Evolutionary conservation across 164 flowering plant species (phyloP), one percentile per base, ranked within the genome.

Genomic region (Aristolochia contorta): DNA sequence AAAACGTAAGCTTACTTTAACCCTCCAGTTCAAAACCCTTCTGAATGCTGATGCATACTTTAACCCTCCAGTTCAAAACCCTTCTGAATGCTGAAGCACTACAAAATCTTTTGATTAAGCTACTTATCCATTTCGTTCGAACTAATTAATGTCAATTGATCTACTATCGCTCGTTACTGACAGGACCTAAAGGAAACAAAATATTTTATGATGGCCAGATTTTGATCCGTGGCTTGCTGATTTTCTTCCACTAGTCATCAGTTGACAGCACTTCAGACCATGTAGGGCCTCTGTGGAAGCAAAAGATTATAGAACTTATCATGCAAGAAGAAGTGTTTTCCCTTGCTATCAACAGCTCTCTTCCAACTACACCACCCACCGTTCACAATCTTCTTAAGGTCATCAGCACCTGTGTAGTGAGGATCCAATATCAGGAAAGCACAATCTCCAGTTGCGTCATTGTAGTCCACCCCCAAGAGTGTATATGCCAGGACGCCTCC

Each of bases 331-430:
- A 92, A 89, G 65, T 69, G 83, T 67, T 73, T 83, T 9, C 98
- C 98, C 69, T 80, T 86, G 84, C 84, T 83, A 66, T 92, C 98
- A 56, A 89, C 80, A 12, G 98, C 87, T 56, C 86, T 87, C 65
- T 92, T 92, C 98, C 98, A 92, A 19, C 96, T 93, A 71, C 98
- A 89, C 98, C 96, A 92, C 41, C 98, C 96, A 37, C 90, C 90
- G 70, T 79, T 83, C 19, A 84, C 79, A 54, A 92, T 84, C 66
- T 87, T 92, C 75, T 83, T 90, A 43, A 75, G 78, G 24, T 93
- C 98, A 30, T 87, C 98, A 25, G 48, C 65, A 33, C 98, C 94
- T 0, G 92, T 93, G 66, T 86, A 93, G 66, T 93, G 97, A 50
- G 96, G 98, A 79, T 93, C 97, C 25, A 93, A 79, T 70, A 93